A percentile compares a stretch with the other conserved stretches of the same genome.
These are phyloP conservation scores for Gaeumannomyces tritici DNA, from an alignment of 2,329 filamentous ascomycete genomes.

Conservation along the genomic window DNA sequence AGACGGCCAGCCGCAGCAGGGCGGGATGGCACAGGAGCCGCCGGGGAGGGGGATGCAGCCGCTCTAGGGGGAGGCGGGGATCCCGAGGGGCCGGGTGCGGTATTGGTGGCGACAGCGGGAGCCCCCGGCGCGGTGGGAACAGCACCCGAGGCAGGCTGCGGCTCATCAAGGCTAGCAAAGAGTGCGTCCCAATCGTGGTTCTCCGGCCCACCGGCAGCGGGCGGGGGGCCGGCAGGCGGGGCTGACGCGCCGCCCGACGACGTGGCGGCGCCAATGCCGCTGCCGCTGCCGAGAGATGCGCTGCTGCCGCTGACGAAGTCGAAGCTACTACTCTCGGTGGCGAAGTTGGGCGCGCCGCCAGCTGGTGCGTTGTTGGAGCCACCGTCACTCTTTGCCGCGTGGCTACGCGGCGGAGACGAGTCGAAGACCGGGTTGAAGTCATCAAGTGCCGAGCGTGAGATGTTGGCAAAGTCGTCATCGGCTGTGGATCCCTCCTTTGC, in stretches of 20 bases:
- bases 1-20: slow-evolving; percentile 45
- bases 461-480: slow-evolving; percentile 71
- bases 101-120: slow-evolving; percentile 5
- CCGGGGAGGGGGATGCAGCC: slow-evolving; percentile 5
- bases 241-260: background rate
- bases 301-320: slow-evolving; percentile 38
- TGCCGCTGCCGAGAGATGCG: slow-evolving; percentile 19
- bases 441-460: slow-evolving; percentile 60
- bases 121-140: slow-evolving; percentile 15
- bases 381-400: slow-evolving; percentile 36
- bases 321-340: slow-evolving; percentile 47
- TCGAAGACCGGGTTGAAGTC: slow-evolving; percentile 81
- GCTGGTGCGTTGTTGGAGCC: slow-evolving; percentile 14
- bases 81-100: no score
- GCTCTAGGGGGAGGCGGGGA: background rate
- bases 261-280: slow-evolving; percentile 23
- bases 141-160: slow-evolving; percentile 18
- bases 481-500: slow-evolving; percentile 65
- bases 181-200: slow-evolving; percentile 90
- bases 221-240: background rate
- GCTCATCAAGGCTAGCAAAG: slow-evolving; percentile 68
- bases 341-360: slow-evolving; percentile 23
- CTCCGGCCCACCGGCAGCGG: slow-evolving; percentile 21
- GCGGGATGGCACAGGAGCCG: slow-evolving; percentile 8
- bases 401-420: slow-evolving; percentile 44